phyloP scores from a whole-genome alignment of 306 rosid species.

The Castanopsis chinensis region DNA sequence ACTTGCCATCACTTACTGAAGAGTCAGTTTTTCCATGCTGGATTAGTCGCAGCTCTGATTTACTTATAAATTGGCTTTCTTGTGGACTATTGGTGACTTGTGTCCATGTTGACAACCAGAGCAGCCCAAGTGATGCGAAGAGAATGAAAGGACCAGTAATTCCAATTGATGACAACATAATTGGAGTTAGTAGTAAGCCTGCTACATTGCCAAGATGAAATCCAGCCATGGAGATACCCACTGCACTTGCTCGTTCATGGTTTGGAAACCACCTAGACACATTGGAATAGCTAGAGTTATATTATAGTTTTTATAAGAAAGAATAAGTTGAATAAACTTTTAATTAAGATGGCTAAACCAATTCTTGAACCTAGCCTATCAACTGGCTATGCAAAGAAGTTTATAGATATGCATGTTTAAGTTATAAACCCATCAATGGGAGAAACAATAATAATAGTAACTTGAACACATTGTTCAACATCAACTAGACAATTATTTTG shows the following conservation, averaged over 20 bases:
- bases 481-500: too few species aligned
- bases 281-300: slow-evolving; percentile 4
- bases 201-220: slow-evolving; percentile 90
- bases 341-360: background rate
- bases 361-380: background rate
- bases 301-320: background rate
- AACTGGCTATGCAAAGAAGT: background rate
- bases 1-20: slow-evolving; percentile 20
- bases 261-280: slow-evolving; percentile 82
- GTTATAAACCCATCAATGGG: background rate
- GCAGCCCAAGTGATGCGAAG: slow-evolving; percentile 71
- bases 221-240: slow-evolving; percentile 94
- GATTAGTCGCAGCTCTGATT: slow-evolving; percentile 63
- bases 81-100: slow-evolving; percentile 67
- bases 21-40: slow-evolving; percentile 65
- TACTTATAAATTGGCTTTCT: slow-evolving; percentile 51
- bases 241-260: slow-evolving; percentile 87
- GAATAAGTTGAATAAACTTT: background rate
- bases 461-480: too few species aligned
- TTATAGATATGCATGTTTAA: background rate
- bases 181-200: slow-evolving; percentile 79
- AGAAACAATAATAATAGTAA: too few species aligned
- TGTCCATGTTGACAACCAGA: slow-evolving; percentile 68
- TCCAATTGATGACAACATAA: slow-evolving; percentile 72
- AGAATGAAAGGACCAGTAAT: slow-evolving; percentile 79